phyloP scores from a whole-genome alignment of 176 grass and related monocot species.

The Avena eriantha region DNA sequence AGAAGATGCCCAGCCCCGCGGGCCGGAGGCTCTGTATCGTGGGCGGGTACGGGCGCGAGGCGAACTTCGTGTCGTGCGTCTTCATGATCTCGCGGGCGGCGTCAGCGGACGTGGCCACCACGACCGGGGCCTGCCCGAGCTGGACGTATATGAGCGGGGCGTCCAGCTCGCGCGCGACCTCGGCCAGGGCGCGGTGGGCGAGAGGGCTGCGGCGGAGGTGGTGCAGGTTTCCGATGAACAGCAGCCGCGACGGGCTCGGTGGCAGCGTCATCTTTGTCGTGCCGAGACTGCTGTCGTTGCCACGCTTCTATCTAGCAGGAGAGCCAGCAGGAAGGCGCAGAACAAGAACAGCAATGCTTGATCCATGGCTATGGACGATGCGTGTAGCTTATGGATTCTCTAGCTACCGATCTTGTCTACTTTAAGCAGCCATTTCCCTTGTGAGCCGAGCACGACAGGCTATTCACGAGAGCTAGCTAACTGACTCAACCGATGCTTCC shows the following conservation, averaged over 20 bases:
- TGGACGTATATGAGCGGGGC: conserved; percentile 39
- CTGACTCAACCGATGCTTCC: too few species aligned
- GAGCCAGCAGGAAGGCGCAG: neutral
- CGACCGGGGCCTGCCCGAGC: conserved; percentile 30
- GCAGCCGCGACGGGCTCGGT: conserved; percentile 36
- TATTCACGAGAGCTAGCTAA: too few species aligned
- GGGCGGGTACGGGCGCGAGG: conserved; percentile 1
- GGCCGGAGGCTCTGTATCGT: neutral
- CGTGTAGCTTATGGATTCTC: neutral
- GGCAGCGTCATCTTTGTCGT: neutral
- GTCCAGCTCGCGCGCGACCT: neutral
- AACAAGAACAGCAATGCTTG: neutral
- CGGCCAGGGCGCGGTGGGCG: conserved; percentile 25
- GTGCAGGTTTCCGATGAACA: conserved; percentile 53
- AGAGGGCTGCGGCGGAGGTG: conserved; percentile 19
- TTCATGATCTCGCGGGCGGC: conserved; percentile 42
- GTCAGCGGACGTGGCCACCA: conserved; percentile 45
- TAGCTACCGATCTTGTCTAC: neutral
- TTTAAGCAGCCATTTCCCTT: neutral
- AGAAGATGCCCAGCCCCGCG: conserved; percentile 3
- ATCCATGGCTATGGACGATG: neutral
- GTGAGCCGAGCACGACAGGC: neutral
- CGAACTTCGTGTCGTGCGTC: conserved; percentile 46
- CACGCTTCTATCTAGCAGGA: too few species aligned
- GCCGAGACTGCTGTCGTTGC: too few species aligned